Percentiles rank a stretch among this genome's conserved stretches.
phyloP scores from a whole-genome alignment of 2,329 filamentous ascomycete species.

The Colletotrichum orchidophilum region DNA sequence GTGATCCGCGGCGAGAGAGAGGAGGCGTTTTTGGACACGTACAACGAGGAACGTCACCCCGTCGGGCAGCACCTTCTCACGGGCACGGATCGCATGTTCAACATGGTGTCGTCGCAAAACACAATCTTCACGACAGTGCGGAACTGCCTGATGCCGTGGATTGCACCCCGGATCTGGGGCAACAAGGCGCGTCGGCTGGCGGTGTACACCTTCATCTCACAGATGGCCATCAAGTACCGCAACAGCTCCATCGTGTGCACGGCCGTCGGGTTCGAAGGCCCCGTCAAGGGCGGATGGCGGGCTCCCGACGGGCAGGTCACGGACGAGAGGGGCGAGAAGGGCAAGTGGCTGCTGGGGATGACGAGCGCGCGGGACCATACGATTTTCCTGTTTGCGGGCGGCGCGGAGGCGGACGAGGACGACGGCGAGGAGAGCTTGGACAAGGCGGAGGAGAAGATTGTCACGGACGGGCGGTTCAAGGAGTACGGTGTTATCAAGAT shows the following conservation, averaged over 20 bases:
- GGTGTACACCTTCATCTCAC: conserved; percentile 48
- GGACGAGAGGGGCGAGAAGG: conserved; percentile 18
- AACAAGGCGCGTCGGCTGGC: conserved; percentile 34
- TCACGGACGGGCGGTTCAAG: conserved; percentile 18
- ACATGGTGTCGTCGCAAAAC: conserved; percentile 46
- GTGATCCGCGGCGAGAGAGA: conserved; percentile 32
- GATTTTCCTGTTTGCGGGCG: conserved; percentile 45
- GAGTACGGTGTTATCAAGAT: conserved; percentile 35
- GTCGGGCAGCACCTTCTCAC: conserved; percentile 54
- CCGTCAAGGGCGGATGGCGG: conserved; percentile 57
- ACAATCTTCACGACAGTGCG: conserved; percentile 48
- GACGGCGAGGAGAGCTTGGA: conserved; percentile 21
- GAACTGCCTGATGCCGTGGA: conserved; percentile 47
- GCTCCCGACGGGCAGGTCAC: conserved; percentile 49
- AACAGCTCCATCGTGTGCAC: conserved; percentile 47
- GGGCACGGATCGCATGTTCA: conserved; percentile 53
- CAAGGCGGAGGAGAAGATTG: conserved; percentile 18
- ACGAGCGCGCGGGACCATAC: conserved; percentile 40
- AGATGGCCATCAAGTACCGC: conserved; percentile 55
- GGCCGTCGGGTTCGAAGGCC: conserved; percentile 42
- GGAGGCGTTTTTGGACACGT: conserved; percentile 55
- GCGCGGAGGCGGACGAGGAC: conserved; percentile 6
- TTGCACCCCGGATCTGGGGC: conserved; percentile 47
- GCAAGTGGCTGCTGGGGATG: conserved; percentile 39
- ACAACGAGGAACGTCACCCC: conserved; percentile 56